A percentile compares a stretch with the other conserved stretches of the same genome.
phyloP scores from a whole-genome alignment of 139 green algal genomes.

The Parachlorella kessleri region DNA sequence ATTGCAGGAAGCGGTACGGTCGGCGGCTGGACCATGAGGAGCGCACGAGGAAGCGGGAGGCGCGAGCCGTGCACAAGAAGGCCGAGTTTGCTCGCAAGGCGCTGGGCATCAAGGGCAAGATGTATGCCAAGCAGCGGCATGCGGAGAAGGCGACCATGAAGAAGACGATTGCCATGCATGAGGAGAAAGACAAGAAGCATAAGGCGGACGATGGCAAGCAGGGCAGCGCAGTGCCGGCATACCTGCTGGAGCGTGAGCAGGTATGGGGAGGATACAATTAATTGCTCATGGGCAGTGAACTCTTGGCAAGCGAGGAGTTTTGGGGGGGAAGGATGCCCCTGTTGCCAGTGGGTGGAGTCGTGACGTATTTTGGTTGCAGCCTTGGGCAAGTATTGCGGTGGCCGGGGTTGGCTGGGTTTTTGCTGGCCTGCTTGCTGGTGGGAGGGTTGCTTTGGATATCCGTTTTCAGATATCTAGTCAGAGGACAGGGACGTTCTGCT shows the following conservation, averaged over 20 bases:
- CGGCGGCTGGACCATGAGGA: slow-evolving; percentile 88
- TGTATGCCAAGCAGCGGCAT: slow-evolving; percentile 97
- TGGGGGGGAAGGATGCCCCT: too few species aligned
- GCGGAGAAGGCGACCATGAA: slow-evolving; percentile 98
- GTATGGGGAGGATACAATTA: too few species aligned
- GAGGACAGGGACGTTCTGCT: too few species aligned
- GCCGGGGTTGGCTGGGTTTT: too few species aligned
- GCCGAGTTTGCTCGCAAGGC: slow-evolving; percentile 81
- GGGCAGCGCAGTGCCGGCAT: slow-evolving; percentile 92
- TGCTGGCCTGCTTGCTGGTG: too few species aligned
- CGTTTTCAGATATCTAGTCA: too few species aligned
- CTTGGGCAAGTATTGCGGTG: too few species aligned
- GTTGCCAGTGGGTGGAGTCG: too few species aligned
- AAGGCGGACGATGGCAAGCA: slow-evolving; percentile 88
- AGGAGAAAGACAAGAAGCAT: slow-evolving; percentile 92
- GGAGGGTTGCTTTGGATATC: too few species aligned
- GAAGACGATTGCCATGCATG: slow-evolving; percentile 99
- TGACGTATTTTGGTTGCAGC: too few species aligned
- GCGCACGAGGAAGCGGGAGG: slow-evolving; percentile 94
- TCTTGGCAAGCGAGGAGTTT: too few species aligned
- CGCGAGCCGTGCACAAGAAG: slow-evolving; percentile 90
- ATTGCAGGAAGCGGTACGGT: slow-evolving; percentile 96
- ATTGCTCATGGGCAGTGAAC: too few species aligned
- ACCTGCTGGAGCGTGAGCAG: slow-evolving; percentile 98
- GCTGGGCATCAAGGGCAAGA: slow-evolving; percentile 96